Evolutionary conservation across 1,139 yeast species (phyloP).

Genomic region (Debaryomyces subglobosus): DNA sequence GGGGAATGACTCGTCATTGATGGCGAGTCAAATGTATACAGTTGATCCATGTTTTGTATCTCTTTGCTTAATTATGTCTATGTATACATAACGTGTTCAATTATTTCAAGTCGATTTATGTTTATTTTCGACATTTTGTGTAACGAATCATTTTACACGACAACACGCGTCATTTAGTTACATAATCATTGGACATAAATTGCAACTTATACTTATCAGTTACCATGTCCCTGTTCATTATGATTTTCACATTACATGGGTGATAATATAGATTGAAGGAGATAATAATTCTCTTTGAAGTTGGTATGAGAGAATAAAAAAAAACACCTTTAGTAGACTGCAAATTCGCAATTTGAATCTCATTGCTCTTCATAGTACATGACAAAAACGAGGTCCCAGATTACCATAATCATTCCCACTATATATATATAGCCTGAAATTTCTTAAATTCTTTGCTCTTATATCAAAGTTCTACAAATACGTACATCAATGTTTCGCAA

Average conservation of each 20-base stretch:
- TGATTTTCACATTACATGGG: neutral
- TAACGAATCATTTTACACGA: neutral
- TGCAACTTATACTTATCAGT: conserved; percentile 1
- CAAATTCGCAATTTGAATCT: neutral
- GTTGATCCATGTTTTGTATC: conserved; percentile 24
- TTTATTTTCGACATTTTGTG: conserved; percentile 9
- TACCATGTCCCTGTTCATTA: neutral
- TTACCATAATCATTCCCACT: neutral
- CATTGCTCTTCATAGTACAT: conserved; percentile 1
- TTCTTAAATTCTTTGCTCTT: neutral
- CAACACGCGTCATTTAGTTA: conserved; percentile 5
- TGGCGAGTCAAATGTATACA: conserved; percentile 40
- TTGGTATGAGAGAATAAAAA: neutral
- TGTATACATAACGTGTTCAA: neutral
- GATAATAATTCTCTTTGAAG: neutral
- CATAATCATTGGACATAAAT: conserved; percentile 1
- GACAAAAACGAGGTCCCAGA: neutral
- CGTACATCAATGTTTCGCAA: conserved; percentile 7
- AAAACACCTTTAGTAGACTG: neutral
- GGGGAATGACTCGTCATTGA: conserved; percentile 43
- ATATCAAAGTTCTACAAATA: neutral
- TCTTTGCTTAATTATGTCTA: neutral
- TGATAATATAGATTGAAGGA: neutral
- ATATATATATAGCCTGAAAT: neutral
- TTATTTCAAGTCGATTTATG: neutral